Conservation (phyloP, 306 rosid genomes). For the cucumber (Cucumis sativus) region DNA sequence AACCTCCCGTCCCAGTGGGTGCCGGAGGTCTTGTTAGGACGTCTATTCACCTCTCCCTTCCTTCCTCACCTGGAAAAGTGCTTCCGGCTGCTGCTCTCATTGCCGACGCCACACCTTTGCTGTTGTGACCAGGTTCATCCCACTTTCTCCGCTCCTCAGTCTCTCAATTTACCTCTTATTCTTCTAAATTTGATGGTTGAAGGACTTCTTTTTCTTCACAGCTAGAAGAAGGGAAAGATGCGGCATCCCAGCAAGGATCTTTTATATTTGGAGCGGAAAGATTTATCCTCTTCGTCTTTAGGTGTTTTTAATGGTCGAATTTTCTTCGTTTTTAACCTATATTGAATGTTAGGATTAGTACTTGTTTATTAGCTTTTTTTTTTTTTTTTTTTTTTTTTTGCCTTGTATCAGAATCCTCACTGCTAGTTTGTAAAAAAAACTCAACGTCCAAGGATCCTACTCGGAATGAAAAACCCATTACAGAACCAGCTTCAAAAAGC, state of each 20-base stretch:
- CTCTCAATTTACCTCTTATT: background rate
- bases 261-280: slow-evolving; percentile 42
- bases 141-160: background rate
- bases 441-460: slow-evolving; percentile 19
- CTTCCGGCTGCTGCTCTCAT: background rate
- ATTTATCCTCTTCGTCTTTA: slow-evolving; percentile 28
- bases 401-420: slow-evolving; percentile 31
- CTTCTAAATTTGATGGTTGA: background rate
- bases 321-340: background rate
- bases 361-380: background rate
- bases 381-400: background rate
- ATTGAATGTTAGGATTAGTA: background rate
- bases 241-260: slow-evolving; percentile 62
- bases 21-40: background rate
- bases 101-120: background rate
- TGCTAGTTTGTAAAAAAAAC: slow-evolving; percentile 29
- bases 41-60: background rate
- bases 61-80: background rate
- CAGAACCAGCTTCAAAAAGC: slow-evolving; percentile 33
- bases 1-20: no score
- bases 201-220: background rate
- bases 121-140: background rate
- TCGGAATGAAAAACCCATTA: slow-evolving; percentile 25
- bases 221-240: slow-evolving; percentile 19
- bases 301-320: slow-evolving; percentile 14